Evolutionary conservation across 2,329 filamentous ascomycete species (phyloP), one percentile per base, ranked within the genome.

Genomic region (Sporothrix brunneoviolacea): DNA sequence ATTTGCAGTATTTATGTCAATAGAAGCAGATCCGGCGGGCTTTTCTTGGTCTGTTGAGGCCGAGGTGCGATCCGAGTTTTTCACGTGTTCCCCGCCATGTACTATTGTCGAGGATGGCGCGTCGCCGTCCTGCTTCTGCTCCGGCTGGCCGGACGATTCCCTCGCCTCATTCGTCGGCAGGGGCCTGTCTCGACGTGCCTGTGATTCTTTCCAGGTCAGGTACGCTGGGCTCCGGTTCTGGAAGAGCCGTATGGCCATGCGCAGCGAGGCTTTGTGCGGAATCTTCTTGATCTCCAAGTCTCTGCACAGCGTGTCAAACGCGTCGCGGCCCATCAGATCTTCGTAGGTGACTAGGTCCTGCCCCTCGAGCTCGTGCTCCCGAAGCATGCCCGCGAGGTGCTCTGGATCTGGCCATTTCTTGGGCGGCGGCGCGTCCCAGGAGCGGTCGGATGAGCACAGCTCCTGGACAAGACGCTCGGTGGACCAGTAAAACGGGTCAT

Each of bases 401-500:
- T 60, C 59, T 0, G 74, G 66, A 45, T 86, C 71, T 4, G 82
- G 79, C 8, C 81, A 67, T 51, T 64, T 65, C 15, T 60, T 55
- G 16, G 55, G 54, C 22, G 61, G 65, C 42, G 66, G 65, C 48
- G 63, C 61, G 36, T 57, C 58, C 75, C 76, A 79, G 9, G 77
- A 73, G 42, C 70, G 70, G 4, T 70, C 61, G 2, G 70, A 60
- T 19, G 75, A 71, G 61, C 83, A 88, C 4, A 94, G 71, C 60
- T 84, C 82, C 15, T 72, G 63, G 9, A 86, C 76, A 10, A 94
- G 79, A 32, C 81, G 74, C 33, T 85, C 80, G 28, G 83, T 72
- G 32, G 77, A 76, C 89, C 89, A 95, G 48, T 75, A 61, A 64
- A 83, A 85, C n/a, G 89, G 88, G 66, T 95, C 88, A 50, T 67